These are phyloP conservation scores for Boletellus ananas DNA, from an alignment of 768 basidiomycete genomes.

Conservation along the genomic window DNA sequence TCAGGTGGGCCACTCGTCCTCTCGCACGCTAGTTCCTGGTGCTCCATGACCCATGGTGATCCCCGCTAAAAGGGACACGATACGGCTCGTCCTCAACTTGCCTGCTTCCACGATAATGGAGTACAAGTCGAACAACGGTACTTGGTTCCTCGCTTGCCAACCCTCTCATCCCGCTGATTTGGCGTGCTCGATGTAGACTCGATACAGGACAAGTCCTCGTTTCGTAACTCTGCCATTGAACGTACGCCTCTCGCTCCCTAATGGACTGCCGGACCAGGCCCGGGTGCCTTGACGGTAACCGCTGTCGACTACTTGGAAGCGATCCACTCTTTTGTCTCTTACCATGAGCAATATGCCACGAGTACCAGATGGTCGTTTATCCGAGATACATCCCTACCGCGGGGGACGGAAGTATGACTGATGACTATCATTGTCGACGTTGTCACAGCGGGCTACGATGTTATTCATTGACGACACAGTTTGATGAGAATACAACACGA, in stretches of 20 bases:
- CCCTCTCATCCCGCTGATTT: background rate
- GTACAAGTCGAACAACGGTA: conserved; percentile 92
- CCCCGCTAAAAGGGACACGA: conserved; percentile 58
- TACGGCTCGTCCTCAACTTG: conserved; percentile 71
- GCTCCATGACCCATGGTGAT: conserved; percentile 4
- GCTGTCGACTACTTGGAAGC: background rate
- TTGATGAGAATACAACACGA: conserved; percentile 11
- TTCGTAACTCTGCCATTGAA: conserved; percentile 62
- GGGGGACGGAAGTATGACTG: background rate
- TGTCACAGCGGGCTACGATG: background rate
- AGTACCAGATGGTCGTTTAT: conserved; percentile 1
- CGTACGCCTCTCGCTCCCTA: conserved; percentile 32
- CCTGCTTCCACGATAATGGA: conserved; percentile 82
- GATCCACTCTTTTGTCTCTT: background rate
- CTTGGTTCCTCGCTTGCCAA: background rate
- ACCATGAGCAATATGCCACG: background rate
- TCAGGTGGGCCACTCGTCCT: conserved; percentile 61
- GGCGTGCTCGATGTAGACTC: conserved; percentile 51
- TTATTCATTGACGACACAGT: background rate
- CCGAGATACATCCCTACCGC: conserved; percentile 11
- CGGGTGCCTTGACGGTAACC: background rate
- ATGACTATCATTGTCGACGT: background rate
- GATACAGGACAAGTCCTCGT: conserved; percentile 85
- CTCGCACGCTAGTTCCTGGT: background rate
- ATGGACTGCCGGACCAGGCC: background rate